Percentiles rank a stretch among this genome's conserved stretches.
phyloP scores from a whole-genome alignment of 2,329 filamentous ascomycete species.

The Neonectria neomacrospora region DNA sequence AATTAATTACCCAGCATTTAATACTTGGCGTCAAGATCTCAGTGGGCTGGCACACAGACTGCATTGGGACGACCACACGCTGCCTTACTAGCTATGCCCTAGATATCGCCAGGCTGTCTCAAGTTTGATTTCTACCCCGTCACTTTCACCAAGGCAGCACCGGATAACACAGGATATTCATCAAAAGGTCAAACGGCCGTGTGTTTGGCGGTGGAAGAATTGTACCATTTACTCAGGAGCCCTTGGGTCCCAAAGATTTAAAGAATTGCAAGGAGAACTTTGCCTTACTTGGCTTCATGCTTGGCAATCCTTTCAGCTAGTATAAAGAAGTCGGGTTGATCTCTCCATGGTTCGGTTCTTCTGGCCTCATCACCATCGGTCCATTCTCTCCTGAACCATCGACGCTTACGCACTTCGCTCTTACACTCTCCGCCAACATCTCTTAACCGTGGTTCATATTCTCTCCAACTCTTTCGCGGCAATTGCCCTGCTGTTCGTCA shows the following conservation, averaged over 20 bases:
- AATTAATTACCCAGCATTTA: neutral
- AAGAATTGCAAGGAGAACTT: neutral
- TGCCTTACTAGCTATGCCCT: neutral
- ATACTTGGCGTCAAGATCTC: neutral
- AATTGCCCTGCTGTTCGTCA: conserved; percentile 5
- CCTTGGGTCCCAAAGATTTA: neutral
- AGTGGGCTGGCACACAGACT: neutral
- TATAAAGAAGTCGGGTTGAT: neutral
- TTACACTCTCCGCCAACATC: neutral
- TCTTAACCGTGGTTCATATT: conserved; percentile 4
- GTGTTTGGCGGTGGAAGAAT: neutral
- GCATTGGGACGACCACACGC: neutral
- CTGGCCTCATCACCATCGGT: neutral
- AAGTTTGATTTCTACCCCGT: neutral
- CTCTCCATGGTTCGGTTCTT: neutral
- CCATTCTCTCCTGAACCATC: neutral
- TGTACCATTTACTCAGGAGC: neutral
- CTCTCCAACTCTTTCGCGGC: neutral
- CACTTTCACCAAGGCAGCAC: neutral
- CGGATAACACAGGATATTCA: too few species aligned
- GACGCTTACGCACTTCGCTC: neutral
- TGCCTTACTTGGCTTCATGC: neutral
- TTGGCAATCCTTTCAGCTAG: neutral
- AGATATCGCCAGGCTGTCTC: neutral
- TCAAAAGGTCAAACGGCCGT: neutral